These are phyloP conservation scores for Verticillium dahliae DNA, from an alignment of 2,329 filamentous ascomycete species.

Conservation along the genomic window DNA sequence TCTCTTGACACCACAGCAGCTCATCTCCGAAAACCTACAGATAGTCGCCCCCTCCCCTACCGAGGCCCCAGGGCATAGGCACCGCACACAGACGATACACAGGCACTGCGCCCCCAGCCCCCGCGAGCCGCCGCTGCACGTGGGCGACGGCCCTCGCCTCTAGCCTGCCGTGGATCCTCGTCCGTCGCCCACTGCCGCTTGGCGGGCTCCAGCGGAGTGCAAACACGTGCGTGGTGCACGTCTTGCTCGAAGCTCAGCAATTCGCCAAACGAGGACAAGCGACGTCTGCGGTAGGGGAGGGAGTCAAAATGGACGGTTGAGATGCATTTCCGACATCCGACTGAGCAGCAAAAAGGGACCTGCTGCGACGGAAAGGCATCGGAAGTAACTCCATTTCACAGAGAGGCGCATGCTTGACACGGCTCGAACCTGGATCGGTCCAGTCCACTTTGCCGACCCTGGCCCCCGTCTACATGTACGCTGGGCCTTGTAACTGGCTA, in stretches of 20 bases:
- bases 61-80: neutral
- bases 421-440: neutral
- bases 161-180: neutral
- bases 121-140: neutral
- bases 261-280: neutral
- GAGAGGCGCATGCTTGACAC: neutral
- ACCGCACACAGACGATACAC: neutral
- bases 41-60: too few species aligned
- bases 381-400: neutral
- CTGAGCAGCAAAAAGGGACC: neutral
- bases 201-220: neutral
- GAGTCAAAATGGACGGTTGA: neutral
- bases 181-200: neutral
- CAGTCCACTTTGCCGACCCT: neutral
- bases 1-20: neutral
- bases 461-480: neutral
- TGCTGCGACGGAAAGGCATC: neutral
- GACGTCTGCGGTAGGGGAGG: neutral
- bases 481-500: neutral
- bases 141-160: neutral
- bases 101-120: neutral
- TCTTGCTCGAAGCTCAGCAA: neutral
- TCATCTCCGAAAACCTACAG: neutral
- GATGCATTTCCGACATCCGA: neutral
- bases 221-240: neutral